Percentiles rank a stretch among this genome's conserved stretches.
Evolutionary conservation across 345 rosid species (phyloP).

Genomic region (Streptanthus diversifolius): DNA sequence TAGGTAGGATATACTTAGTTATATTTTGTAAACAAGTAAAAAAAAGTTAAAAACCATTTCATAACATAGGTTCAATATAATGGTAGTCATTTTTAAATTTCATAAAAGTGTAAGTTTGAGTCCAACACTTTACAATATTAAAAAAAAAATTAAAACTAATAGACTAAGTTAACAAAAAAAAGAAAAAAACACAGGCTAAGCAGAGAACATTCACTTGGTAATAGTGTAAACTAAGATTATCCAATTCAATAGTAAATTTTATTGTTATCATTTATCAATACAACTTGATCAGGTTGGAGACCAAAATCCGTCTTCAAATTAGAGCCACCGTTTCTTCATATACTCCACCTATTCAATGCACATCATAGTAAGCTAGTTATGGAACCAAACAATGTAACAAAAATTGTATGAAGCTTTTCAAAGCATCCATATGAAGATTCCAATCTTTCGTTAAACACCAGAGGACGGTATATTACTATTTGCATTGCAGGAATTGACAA

Average conservation of each 20-base stretch:
- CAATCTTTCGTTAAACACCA: not conserved
- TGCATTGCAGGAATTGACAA: too few relatives aligned
- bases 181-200: not conserved
- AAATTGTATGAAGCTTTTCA: not conserved
- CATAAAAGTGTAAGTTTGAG: too few relatives aligned
- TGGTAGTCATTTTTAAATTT: too few relatives aligned
- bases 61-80: too few relatives aligned
- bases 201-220: not conserved
- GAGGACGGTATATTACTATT: not conserved
- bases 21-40: too few relatives aligned
- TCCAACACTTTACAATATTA: too few relatives aligned
- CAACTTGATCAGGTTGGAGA: not conserved
- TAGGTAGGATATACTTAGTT: too few relatives aligned
- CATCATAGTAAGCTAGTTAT: not conserved
- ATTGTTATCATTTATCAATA: not conserved
- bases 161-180: too few relatives aligned
- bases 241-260: not conserved
- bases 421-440: not conserved
- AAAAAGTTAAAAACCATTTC: too few relatives aligned
- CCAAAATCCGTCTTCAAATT: not conserved
- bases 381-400: not conserved
- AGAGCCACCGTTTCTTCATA: conserved; percentile 2
- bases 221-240: not conserved
- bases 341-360: conserved; percentile 2
- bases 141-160: too few relatives aligned